Percentiles rank a stretch among this genome's conserved stretches.
Evolutionary conservation across 2,329 filamentous ascomycete species (phyloP).

Genomic region (Penicillium sp.): DNA sequence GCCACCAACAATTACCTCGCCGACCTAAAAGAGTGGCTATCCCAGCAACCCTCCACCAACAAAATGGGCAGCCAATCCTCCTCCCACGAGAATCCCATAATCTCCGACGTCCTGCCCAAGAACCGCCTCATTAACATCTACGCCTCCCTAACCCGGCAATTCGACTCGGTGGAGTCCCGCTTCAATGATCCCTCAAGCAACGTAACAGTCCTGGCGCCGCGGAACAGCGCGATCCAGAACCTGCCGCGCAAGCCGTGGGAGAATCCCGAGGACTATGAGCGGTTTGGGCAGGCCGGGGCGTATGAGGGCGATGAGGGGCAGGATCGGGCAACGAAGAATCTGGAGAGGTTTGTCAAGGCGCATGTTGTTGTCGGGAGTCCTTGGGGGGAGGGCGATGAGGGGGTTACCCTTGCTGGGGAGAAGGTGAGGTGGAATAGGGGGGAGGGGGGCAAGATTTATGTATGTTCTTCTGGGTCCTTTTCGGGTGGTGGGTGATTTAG

Average conservation of each 20-base stretch:
- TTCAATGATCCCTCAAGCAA: constrained; percentile 60
- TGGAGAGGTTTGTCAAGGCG: constrained; percentile 72
- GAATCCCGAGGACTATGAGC: constrained; percentile 61
- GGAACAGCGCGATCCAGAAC: constrained; percentile 69
- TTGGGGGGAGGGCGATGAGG: constrained; percentile 61
- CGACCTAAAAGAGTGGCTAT: no score
- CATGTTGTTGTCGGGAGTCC: constrained; percentile 69
- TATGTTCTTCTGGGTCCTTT: constrained; percentile 41
- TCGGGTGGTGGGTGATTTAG: no score
- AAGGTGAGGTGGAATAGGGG: constrained; percentile 80
- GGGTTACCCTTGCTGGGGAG: constrained; percentile 58
- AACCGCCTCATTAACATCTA: constrained; percentile 75
- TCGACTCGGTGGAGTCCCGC: constrained; percentile 57
- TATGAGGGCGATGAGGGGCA: constrained; percentile 69
- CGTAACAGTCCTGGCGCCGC: constrained; percentile 77
- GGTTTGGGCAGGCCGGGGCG: constrained; percentile 54
- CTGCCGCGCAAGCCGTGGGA: constrained; percentile 69
- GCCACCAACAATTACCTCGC: no score
- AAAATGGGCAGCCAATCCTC: no score
- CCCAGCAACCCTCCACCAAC: no score
- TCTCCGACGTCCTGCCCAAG: constrained; percentile 76
- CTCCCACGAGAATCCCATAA: constrained; percentile 51
- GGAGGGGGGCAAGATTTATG: constrained; percentile 54
- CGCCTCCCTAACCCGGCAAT: constrained; percentile 67
- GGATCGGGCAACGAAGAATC: constrained; percentile 65